Conservation (phyloP, 176 grass and related monocot species). For the Carex pumila region DNA sequence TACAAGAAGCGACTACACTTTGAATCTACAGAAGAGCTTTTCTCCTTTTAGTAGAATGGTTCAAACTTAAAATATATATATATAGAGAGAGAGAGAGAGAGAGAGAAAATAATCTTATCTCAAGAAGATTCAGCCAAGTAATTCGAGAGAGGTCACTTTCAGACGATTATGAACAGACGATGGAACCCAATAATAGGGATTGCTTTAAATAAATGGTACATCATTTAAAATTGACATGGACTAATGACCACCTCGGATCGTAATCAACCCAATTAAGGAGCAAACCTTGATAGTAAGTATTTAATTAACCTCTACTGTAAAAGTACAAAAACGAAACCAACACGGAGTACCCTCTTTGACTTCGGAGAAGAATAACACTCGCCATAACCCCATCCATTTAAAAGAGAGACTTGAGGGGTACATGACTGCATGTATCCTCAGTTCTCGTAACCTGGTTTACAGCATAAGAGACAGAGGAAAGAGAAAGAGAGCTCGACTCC, state of each 20-base stretch:
- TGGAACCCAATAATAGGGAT: neutral
- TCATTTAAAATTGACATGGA: neutral
- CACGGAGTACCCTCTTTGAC: neutral
- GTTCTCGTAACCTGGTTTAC: neutral
- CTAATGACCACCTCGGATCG: neutral
- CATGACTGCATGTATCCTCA: neutral
- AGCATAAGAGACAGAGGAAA: neutral
- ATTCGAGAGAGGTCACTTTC: neutral
- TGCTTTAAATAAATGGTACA: neutral
- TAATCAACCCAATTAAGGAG: neutral
- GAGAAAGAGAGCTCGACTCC: neutral
- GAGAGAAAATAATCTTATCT: neutral
- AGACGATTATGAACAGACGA: neutral
- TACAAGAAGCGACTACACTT: neutral
- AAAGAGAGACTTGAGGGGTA: neutral
- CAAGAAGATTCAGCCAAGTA: neutral
- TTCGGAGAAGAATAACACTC: neutral
- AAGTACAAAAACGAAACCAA: neutral
- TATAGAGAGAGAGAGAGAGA: too few relatives aligned
- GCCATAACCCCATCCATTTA: neutral
- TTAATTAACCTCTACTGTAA: neutral
- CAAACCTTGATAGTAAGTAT: neutral
- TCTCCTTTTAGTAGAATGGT: neutral
- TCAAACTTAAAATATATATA: neutral
- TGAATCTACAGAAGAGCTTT: neutral